phyloP scores from a whole-genome alignment of 345 rosid species.

The Psidium guajava region DNA sequence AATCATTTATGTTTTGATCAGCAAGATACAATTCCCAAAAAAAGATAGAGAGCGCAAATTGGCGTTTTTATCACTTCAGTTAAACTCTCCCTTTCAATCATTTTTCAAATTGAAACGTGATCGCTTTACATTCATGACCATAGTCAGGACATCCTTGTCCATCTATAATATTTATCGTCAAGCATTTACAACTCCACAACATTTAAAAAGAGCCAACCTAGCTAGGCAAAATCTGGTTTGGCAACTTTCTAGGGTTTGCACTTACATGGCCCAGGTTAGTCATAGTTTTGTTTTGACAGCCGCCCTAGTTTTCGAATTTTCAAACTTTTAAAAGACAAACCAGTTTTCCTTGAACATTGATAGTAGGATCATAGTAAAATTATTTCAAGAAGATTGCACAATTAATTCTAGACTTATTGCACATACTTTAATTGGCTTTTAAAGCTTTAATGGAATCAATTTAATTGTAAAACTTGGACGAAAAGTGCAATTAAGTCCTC shows the following conservation, averaged over 20 bases:
- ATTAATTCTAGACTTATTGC: too few relatives aligned
- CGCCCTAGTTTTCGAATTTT: neutral
- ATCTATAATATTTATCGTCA: too few relatives aligned
- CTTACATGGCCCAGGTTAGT: neutral
- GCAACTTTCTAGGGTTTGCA: neutral
- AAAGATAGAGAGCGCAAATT: neutral
- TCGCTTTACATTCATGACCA: neutral
- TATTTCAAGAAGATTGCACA: too few relatives aligned
- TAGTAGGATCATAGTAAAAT: too few relatives aligned
- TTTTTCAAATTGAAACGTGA: neutral
- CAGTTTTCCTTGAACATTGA: neutral
- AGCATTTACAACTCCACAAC: neutral
- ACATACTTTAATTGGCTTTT: too few relatives aligned
- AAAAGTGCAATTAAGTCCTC: too few relatives aligned
- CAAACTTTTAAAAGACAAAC: neutral
- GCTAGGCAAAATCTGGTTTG: neutral
- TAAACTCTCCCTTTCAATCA: neutral
- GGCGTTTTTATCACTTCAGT: neutral
- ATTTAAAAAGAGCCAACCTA: neutral
- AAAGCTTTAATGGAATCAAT: too few relatives aligned
- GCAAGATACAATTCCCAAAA: neutral
- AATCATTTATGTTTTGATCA: neutral
- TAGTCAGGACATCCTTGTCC: neutral
- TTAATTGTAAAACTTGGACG: too few relatives aligned
- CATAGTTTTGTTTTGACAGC: neutral